phyloP scores from a whole-genome alignment of 2,329 filamentous ascomycete species.

The Xylaria sp. region DNA sequence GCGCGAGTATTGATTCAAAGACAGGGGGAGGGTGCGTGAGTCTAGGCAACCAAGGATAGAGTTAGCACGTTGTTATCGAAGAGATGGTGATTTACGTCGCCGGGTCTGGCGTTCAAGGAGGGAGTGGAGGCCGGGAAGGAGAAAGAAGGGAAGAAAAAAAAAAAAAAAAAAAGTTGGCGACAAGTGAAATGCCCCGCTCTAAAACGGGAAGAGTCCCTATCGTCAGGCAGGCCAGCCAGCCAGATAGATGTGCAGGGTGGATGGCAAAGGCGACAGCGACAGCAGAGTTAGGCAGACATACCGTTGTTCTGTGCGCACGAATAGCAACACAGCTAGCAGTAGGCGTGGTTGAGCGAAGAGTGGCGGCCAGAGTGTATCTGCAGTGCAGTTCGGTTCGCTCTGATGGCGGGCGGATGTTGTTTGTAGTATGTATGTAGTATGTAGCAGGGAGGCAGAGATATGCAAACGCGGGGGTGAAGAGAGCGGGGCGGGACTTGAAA shows the following conservation, averaged over 20 bases:
- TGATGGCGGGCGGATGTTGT: constrained; percentile 12
- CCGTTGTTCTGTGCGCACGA: constrained; percentile 22
- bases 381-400: constrained; percentile 23
- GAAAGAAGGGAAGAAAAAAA: not conserved
- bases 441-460: constrained; percentile 17
- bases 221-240: constrained; percentile 32
- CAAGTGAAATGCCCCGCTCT: constrained; percentile 30
- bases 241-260: not conserved
- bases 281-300: constrained; percentile 37
- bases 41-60: constrained; percentile 18
- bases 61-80: constrained; percentile 25
- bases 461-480: constrained; percentile 39
- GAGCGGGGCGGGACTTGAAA: constrained; percentile 31
- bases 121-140: not conserved
- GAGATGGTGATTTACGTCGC: not conserved
- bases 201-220: not conserved
- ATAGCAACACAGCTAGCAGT: constrained; percentile 16
- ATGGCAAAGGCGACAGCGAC: not conserved
- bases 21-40: constrained; percentile 3
- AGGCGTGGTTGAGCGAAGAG: constrained; percentile 15
- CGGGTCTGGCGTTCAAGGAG: not conserved
- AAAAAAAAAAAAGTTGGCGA: constrained; percentile 24
- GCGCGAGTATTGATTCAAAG: constrained; percentile 10
- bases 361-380: constrained; percentile 25
- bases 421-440: constrained; percentile 9